Conservation (phyloP, 2,329 filamentous ascomycete species). For the Amauroascus niger region DNA sequence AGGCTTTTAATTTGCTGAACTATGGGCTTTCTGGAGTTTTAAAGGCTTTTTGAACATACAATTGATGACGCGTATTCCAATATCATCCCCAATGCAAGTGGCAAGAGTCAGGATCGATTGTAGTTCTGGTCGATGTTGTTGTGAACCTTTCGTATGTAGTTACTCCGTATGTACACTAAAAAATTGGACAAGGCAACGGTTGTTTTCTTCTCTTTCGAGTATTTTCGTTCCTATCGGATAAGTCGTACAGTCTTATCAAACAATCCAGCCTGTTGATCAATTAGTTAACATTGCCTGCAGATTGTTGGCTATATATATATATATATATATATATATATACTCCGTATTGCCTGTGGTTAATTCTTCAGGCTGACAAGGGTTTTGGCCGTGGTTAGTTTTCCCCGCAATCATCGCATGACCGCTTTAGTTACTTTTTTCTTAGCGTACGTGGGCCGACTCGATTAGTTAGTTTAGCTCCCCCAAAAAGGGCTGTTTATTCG, state of each 20-base stretch:
- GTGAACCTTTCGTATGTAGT: too few species aligned
- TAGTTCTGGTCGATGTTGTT: too few species aligned
- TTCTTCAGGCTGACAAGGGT: not conserved
- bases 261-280: too few species aligned
- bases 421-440: slow-evolving; percentile 5
- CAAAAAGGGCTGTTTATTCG: not conserved
- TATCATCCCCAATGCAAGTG: not conserved
- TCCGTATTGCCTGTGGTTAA: not conserved
- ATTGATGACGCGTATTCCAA: not conserved
- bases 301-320: too few species aligned
- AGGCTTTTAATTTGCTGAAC: not conserved
- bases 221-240: too few species aligned
- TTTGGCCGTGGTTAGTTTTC: not conserved
- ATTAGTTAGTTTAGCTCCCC: slow-evolving; percentile 1
- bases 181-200: too few species aligned
- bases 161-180: too few species aligned
- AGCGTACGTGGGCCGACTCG: slow-evolving; percentile 11
- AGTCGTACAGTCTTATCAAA: too few species aligned
- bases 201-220: too few species aligned
- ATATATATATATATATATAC: too few species aligned
- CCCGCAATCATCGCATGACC: slow-evolving; percentile 9
- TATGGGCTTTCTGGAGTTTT: slow-evolving; percentile 6
- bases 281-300: too few species aligned
- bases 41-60: not conserved
- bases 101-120: too few species aligned